Percentiles rank a stretch among this genome's conserved stretches.
Conservation (phyloP, 2,329 filamentous ascomycete species). For the Leptographium flavum region DNA sequence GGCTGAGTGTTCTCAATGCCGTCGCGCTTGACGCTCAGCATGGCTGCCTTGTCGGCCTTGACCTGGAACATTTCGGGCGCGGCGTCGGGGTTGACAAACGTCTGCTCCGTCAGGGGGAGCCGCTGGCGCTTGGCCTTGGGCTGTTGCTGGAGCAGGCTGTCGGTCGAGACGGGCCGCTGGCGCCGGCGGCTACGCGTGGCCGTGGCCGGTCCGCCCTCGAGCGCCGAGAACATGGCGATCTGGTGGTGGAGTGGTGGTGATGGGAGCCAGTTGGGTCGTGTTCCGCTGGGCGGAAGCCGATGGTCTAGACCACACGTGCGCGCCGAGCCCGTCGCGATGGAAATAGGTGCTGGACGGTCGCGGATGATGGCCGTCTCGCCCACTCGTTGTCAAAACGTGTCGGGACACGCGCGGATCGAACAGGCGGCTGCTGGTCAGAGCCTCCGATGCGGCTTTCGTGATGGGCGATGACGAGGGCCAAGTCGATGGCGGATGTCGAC, state of each 20-base stretch:
- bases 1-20: constrained; percentile 26
- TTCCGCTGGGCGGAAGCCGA: neutral
- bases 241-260: neutral
- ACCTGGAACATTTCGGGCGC: constrained; percentile 40
- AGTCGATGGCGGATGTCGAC: neutral
- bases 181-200: constrained; percentile 47
- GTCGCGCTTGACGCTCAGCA: constrained; percentile 30
- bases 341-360: too few relatives aligned
- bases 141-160: constrained; percentile 34
- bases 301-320: neutral
- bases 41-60: constrained; percentile 36
- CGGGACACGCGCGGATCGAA: neutral
- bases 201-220: constrained; percentile 37
- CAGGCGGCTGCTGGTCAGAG: too few relatives aligned
- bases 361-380: too few relatives aligned
- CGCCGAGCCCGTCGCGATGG: neutral
- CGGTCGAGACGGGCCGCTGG: constrained; percentile 42
- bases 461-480: neutral
- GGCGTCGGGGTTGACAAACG: constrained; percentile 36
- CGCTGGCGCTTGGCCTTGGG: constrained; percentile 52
- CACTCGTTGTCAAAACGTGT: too few relatives aligned
- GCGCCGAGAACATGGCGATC: constrained; percentile 40
- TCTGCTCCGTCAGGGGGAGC: constrained; percentile 41
- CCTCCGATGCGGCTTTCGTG: too few relatives aligned
- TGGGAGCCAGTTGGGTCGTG: neutral